Evolutionary conservation across 2,329 filamentous ascomycete species (phyloP).

Genomic region (Pseudocercospora macadamiae): DNA sequence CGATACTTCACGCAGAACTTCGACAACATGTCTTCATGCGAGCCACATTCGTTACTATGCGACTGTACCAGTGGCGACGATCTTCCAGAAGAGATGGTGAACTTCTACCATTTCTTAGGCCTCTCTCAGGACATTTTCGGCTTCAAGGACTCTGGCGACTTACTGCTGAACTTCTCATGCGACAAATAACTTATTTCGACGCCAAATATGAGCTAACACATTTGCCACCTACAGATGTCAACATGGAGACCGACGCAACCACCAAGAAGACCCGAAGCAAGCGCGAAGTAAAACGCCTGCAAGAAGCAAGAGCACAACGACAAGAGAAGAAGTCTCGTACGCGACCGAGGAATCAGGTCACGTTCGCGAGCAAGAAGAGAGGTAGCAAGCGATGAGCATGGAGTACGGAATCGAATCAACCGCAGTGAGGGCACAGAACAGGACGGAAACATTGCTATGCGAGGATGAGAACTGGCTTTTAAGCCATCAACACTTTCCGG

Average conservation of each 20-base stretch:
- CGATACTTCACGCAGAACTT: too few relatives aligned
- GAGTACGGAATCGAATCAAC: constrained; percentile 28
- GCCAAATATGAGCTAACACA: background rate
- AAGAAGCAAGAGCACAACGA: constrained; percentile 38
- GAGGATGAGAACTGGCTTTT: too few relatives aligned
- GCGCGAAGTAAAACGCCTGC: constrained; percentile 27
- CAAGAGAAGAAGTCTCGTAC: constrained; percentile 40
- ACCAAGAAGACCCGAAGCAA: constrained; percentile 24
- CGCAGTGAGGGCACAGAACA: too few relatives aligned
- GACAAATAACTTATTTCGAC: too few relatives aligned
- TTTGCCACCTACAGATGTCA: constrained; percentile 23
- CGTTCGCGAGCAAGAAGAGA: constrained; percentile 39
- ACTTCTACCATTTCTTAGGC: too few relatives aligned
- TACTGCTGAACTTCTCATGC: too few relatives aligned
- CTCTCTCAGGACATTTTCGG: too few relatives aligned
- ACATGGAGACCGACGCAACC: constrained; percentile 45
- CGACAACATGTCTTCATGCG: background rate
- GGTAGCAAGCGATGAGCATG: constrained; percentile 29
- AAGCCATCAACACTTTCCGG: background rate
- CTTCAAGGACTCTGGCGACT: too few relatives aligned
- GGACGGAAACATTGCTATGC: too few relatives aligned
- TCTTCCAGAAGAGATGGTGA: too few relatives aligned
- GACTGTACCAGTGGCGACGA: too few relatives aligned
- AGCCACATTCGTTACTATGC: too few relatives aligned
- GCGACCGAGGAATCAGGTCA: constrained; percentile 44